These are phyloP conservation scores for Yueomyces sp. DNA, from an alignment of 1,139 yeast species.

Conservation along the genomic window DNA sequence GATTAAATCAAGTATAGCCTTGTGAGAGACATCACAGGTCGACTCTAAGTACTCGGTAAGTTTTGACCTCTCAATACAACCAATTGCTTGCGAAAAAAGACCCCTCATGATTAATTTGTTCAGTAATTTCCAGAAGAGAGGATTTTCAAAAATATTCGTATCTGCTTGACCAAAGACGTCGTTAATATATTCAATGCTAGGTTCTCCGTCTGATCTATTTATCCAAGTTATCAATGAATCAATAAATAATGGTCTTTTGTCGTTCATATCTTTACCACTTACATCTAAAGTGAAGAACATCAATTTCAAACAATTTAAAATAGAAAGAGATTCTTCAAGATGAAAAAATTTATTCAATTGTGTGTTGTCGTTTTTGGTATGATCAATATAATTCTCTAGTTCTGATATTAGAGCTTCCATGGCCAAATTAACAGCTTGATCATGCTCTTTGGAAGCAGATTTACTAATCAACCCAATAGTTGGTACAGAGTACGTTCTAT, in stretches of 20 bases:
- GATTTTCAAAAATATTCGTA: constrained; percentile 38
- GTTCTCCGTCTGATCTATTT: constrained; percentile 51
- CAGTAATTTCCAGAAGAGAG: constrained; percentile 53
- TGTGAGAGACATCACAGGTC: constrained; percentile 14
- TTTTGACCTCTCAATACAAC: constrained; percentile 31
- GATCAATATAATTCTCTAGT: constrained; percentile 24
- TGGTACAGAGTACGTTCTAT: constrained; percentile 25
- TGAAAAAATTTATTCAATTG: constrained; percentile 24
- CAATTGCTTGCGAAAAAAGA: constrained; percentile 40
- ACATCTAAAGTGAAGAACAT: constrained; percentile 35
- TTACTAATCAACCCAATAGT: constrained; percentile 28
- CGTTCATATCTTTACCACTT: constrained; percentile 34
- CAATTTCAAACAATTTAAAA: constrained; percentile 47
- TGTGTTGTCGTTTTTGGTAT: constrained; percentile 11
- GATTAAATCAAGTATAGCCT: constrained; percentile 38
- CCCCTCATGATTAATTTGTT: constrained; percentile 54
- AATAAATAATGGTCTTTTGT: constrained; percentile 18
- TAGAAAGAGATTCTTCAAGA: constrained; percentile 35
- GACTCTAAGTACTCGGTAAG: constrained; percentile 9
- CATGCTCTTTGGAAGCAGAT: constrained; percentile 23
- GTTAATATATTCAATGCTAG: constrained; percentile 35
- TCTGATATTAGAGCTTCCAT: constrained; percentile 24
- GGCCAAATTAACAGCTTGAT: constrained; percentile 24
- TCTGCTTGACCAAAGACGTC: constrained; percentile 10
- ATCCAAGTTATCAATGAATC: constrained; percentile 41